These are phyloP conservation scores for Diatrype stigma DNA, from an alignment of 2,329 filamentous ascomycete genomes.

Conservation along the genomic window DNA sequence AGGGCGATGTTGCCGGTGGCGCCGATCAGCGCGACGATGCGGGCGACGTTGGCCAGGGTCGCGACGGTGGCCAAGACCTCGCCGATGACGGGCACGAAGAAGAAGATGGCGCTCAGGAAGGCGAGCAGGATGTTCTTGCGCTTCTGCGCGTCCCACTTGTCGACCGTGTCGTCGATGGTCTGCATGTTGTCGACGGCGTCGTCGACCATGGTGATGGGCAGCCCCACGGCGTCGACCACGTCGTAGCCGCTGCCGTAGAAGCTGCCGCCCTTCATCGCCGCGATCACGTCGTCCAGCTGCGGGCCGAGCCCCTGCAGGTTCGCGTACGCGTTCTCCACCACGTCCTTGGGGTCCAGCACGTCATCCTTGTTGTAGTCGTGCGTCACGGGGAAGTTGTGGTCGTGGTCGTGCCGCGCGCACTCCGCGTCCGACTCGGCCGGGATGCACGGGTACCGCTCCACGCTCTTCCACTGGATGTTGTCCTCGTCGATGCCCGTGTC, in stretches of 20 bases:
- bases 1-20: not conserved
- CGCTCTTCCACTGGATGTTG: slow-evolving; percentile 13
- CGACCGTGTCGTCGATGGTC: slow-evolving; percentile 15
- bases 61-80: slow-evolving; percentile 4
- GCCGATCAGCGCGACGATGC: not conserved
- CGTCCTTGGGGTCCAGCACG: slow-evolving; percentile 18
- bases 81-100: slow-evolving; percentile 21
- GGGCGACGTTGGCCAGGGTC: not conserved
- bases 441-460: slow-evolving; percentile 6
- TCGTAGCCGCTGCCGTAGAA: slow-evolving; percentile 6
- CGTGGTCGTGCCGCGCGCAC: slow-evolving; percentile 5
- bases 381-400: slow-evolving; percentile 12
- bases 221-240: slow-evolving; percentile 13
- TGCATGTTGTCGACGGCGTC: slow-evolving; percentile 17
- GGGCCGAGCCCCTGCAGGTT: slow-evolving; percentile 8
- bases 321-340: slow-evolving; percentile 5
- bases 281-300: slow-evolving; percentile 4
- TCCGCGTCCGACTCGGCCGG: slow-evolving; percentile 2
- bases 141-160: slow-evolving; percentile 21
- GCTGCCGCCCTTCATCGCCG: slow-evolving; percentile 1
- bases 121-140: slow-evolving; percentile 22
- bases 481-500: slow-evolving; percentile 17
- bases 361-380: slow-evolving; percentile 7
- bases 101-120: slow-evolving; percentile 24
- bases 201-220: slow-evolving; percentile 16